A percentile compares a stretch with the other conserved stretches of the same genome.
These are phyloP conservation scores for Peziza echinospora DNA, from an alignment of 495 filamentous ascomycete species.

Conservation along the genomic window DNA sequence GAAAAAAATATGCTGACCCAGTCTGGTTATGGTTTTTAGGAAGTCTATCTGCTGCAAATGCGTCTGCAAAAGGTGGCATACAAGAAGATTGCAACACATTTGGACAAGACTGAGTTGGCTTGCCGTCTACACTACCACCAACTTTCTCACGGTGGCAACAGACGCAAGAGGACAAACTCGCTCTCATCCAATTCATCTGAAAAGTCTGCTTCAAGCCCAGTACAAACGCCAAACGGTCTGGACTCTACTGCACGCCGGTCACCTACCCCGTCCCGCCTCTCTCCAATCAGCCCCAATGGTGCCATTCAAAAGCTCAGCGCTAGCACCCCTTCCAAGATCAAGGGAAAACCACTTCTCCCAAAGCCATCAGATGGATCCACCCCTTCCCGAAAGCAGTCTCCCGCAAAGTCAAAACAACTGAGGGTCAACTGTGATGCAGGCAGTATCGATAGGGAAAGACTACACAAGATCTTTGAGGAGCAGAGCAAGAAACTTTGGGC, in stretches of 20 bases:
- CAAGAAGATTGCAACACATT: conserved; percentile 63
- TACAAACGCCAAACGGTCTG: conserved; percentile 5
- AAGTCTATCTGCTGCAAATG: conserved; percentile 66
- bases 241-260: conserved; percentile 12
- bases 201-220: conserved; percentile 16
- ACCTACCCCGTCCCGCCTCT: conserved; percentile 15
- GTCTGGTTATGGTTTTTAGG: conserved; percentile 26
- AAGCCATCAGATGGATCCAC: conserved; percentile 12
- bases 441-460: conserved; percentile 42
- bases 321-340: conserved; percentile 10
- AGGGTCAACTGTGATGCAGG: conserved; percentile 17
- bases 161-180: conserved; percentile 31
- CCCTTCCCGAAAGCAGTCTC: conserved; percentile 9
- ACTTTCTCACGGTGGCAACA: conserved; percentile 54
- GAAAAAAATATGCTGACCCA: conserved; percentile 1
- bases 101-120: conserved; percentile 70
- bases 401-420: conserved; percentile 14
- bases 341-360: conserved; percentile 19
- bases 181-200: conserved; percentile 24
- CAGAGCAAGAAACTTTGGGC: conserved; percentile 54
- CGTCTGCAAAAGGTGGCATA: conserved; percentile 72
- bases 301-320: conserved; percentile 7
- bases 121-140: conserved; percentile 73
- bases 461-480: conserved; percentile 44
- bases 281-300: conserved; percentile 20